Evolutionary conservation across 805 yeast genomes (phyloP), one percentile per base, ranked within the genome.

Genomic region (Huiozyma sinensis): DNA sequence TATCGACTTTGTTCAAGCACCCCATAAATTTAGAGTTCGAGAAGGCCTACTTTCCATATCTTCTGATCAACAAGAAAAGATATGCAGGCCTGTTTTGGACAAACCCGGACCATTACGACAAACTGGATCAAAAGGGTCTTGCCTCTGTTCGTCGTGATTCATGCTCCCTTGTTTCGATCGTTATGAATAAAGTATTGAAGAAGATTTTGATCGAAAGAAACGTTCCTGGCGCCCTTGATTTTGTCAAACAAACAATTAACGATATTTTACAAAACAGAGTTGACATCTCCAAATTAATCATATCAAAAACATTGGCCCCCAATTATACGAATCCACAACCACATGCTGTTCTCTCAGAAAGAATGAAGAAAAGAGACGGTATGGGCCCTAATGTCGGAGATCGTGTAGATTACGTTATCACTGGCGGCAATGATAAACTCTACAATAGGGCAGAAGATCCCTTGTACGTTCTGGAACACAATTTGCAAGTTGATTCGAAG

Each of bases 21-120:
- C 99, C 99, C 1, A 92, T 92, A 61, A 90, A 88, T 57, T 69
- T 92, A 45, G 99, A 92, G 63, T 92, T 92, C 60, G 99, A 92
- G 61, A 92, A 92, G 61, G 97, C 89, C 5, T 92, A 92, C 60
- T 92, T 77, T 64, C 99, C 99, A 2, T 92, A 92, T 58, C 68
- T 92, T 50, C 70, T 92, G 60, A 92, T 92, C 60, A 92, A 90
- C 68, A 92, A 92, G 65, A 92, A 92, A 66, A 75, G 99, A 63
- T 92, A 92, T 59, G 99, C 98, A 1, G 99, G 99, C 0, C 69
- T 92, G 38, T 90, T 81, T 59, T 92, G 98, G 98, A 92, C 98
- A 0, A 75, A 77, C 39, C 82, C 97, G 0, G 78, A 85, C n/a
- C 86, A 85, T 50, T 86, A 77, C 56, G 98, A 94, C 63, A 92